Evolutionary conservation across 805 yeast genomes (phyloP).

Genomic region (Wickerhamiella parazyma): DNA sequence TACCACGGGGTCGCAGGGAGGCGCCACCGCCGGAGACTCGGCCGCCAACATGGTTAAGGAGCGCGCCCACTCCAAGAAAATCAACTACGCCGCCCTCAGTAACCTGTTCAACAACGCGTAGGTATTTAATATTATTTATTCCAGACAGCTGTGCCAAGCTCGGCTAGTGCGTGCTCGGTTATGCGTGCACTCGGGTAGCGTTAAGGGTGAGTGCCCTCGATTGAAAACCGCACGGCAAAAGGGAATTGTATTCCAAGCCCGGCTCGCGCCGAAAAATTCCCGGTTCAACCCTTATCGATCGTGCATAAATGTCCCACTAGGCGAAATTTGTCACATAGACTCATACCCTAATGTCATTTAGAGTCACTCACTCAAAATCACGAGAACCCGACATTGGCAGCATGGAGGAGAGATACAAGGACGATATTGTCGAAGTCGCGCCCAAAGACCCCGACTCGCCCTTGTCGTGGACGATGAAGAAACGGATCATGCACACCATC

Average conservation of each 20-base stretch:
- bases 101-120: slow-evolving; percentile 19
- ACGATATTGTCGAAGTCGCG: slow-evolving; percentile 17
- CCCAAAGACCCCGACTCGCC: slow-evolving; percentile 31
- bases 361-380: slow-evolving; percentile 1
- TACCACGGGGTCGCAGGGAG: slow-evolving; percentile 25
- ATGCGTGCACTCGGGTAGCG: too few relatives aligned
- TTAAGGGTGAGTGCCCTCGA: too few relatives aligned
- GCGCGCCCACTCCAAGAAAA: slow-evolving; percentile 71
- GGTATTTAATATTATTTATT: neutral
- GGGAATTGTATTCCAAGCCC: too few relatives aligned
- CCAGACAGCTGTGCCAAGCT: neutral
- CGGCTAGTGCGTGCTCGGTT: neutral
- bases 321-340: neutral
- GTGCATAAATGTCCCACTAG: too few relatives aligned
- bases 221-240: too few relatives aligned
- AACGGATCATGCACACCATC: slow-evolving; percentile 32
- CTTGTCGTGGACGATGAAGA: slow-evolving; percentile 36
- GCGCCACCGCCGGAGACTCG: slow-evolving; percentile 52
- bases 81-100: slow-evolving; percentile 73
- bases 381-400: neutral
- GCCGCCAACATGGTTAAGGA: slow-evolving; percentile 65
- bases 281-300: too few relatives aligned
- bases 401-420: slow-evolving; percentile 7
- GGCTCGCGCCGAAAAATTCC: too few relatives aligned
- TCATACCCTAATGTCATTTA: neutral